Evolutionary conservation across 2,329 filamentous ascomycete genomes (phyloP).

Genomic region (Fusarium tanahbumbuense): DNA sequence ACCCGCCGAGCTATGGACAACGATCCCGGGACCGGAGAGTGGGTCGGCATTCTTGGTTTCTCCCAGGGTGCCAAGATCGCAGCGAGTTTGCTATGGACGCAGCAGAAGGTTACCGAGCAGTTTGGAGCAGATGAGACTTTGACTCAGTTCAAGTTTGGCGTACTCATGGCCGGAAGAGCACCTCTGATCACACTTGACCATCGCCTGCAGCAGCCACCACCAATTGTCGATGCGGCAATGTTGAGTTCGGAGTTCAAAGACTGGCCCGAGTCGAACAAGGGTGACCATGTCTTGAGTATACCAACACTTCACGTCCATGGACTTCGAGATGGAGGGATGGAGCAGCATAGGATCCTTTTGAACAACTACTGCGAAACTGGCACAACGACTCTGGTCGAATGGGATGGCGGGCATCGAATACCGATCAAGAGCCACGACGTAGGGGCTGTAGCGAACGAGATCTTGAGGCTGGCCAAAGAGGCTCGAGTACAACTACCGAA

Average conservation of each 20-base stretch:
- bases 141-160: slow-evolving; percentile 51
- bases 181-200: slow-evolving; percentile 49
- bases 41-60: slow-evolving; percentile 73
- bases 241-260: slow-evolving; percentile 43
- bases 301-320: slow-evolving; percentile 58
- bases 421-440: slow-evolving; percentile 77
- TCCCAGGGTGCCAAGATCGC: slow-evolving; percentile 74
- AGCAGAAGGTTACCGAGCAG: slow-evolving; percentile 66
- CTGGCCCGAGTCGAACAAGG: slow-evolving; percentile 62
- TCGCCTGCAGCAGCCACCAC: slow-evolving; percentile 66
- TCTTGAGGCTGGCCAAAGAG: slow-evolving; percentile 44
- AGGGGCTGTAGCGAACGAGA: slow-evolving; percentile 49
- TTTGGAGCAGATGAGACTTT: slow-evolving; percentile 42
- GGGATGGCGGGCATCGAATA: slow-evolving; percentile 78
- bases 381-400: slow-evolving; percentile 71
- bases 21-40: slow-evolving; percentile 67
- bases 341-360: slow-evolving; percentile 61
- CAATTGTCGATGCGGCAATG: slow-evolving; percentile 42
- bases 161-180: slow-evolving; percentile 52
- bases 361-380: slow-evolving; percentile 69
- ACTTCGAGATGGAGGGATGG: slow-evolving; percentile 70
- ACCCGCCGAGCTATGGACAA: slow-evolving; percentile 61
- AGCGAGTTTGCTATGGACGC: slow-evolving; percentile 68
- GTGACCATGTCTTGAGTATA: slow-evolving; percentile 47
- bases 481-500: slow-evolving; percentile 12